Evolutionary conservation across 371 early-diverging fungal genomes (phyloP), one percentile per base, ranked within the genome.

Genomic region (Mortierella sp.): DNA sequence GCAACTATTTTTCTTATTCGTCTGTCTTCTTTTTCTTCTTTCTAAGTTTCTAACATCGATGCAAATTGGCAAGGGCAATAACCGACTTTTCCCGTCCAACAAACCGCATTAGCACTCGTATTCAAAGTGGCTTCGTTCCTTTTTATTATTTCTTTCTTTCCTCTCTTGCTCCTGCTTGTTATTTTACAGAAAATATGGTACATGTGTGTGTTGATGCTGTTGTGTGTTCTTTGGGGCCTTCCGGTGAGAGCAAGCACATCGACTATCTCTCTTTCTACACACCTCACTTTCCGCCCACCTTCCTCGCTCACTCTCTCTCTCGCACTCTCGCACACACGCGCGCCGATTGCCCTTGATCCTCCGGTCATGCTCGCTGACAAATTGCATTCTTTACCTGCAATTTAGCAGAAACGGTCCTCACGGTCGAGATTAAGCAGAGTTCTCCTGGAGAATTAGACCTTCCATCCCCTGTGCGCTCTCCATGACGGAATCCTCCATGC

Each of bases 391-490:
- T 31, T 16, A 60, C 16, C 31, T 38, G 42, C 68, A 21, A 42
- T 42, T 10, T 68, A 68, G 44, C 42, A 68, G 42, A 9, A 24
- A 68, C 21, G 19, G 34, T 31, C 8, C 8, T 19, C 34, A 34
- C 8, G 19, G 19, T 34, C 7, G 26, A 38, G 10, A 68, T 68
- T 68, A 68, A 21, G 19, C 24, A 9, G 11, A 11, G 21, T 68
- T 19, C 42, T 65, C 65, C 21, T 68, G 68, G 21, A 68, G 68
- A 68, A 68, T 38, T 68, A 68, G 42, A 24, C 42, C 68, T 42
- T 68, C 68, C 68, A 68, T 24, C 24, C 42, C 68, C 24, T 68
- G 24, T 3, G 68, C 68, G 2, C 68, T 68, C 21, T 68, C 68
- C 42, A 42, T 68, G 68, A 68, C 68, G 68, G 68, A 68, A 42